Evolutionary conservation across 108 stramenopile species (phyloP), one percentile per base, ranked within the genome.

Genomic region (Fragilaria crotonensis): DNA sequence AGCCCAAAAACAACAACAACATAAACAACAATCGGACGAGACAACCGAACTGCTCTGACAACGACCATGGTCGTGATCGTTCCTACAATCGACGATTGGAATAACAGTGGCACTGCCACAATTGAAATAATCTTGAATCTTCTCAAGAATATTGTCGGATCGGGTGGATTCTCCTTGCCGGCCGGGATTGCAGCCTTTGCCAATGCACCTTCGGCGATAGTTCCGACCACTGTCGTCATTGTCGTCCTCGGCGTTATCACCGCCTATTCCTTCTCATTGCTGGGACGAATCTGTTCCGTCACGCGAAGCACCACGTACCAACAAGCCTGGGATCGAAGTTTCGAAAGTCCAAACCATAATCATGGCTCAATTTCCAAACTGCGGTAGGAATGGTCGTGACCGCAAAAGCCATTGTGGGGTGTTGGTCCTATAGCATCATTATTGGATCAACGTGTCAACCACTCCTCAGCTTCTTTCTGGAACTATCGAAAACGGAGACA

Each of bases 101-200:
- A 52, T 0, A 45, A 17, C n/a, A 61, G 68, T 0, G 50, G 48
- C 1, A 58, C 63, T 17, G 53, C 14, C 57, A 54, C 33, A 73
- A 67, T 11, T 31, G 48, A 30, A 60, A 65, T 66, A 29, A 63
- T 83, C 17, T 83, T 90, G 60, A 96, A 96, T 70, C 63, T 96
- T 23, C 85, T 88, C 49, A 94, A 96, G 77, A 63, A 41, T 25
- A 72, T 96, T 64, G 81, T 89, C n/a, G 95, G 95, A 25, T 85
- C 89, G 27, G 95, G 95, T 4, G 91, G 90, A 26, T 75, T 96
- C 20, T 76, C 83, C 33, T 63, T 96, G 25, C 95, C 95, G 20
- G 85, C 81, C 25, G 85, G 85, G 32, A 84, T 94, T 56, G 95
- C 95, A 17, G 87, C 91, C 11, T 96, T 92, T 72, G 83, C 81